phyloP scores from a whole-genome alignment of 208 protist genomes.

The Leptomonas seymouri region DNA sequence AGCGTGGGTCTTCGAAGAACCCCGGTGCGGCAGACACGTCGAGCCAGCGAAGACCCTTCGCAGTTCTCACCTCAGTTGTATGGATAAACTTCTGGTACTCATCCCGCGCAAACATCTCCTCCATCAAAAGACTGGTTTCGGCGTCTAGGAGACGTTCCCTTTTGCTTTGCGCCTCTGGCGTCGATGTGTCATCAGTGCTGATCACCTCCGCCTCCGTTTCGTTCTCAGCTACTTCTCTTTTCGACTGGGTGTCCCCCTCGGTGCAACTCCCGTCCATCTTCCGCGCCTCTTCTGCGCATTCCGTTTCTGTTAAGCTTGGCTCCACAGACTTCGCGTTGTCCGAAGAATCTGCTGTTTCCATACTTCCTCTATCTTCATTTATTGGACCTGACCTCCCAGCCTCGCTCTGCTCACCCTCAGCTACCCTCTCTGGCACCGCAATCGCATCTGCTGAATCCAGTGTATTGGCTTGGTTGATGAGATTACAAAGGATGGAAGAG shows the following conservation, averaged over 20 bases:
- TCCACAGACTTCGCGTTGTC: no score
- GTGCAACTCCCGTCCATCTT: not conserved
- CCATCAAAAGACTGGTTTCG: slow-evolving; percentile 27
- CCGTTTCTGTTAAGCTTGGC: no score
- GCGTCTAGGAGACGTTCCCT: slow-evolving; percentile 21
- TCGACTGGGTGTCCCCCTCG: not conserved
- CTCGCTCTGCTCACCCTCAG: no score
- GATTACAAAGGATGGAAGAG: not conserved
- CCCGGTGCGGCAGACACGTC: slow-evolving; percentile 39
- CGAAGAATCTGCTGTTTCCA: no score
- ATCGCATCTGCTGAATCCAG: no score
- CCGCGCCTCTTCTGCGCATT: not conserved
- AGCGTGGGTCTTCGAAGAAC: slow-evolving; percentile 28
- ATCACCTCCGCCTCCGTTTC: not conserved
- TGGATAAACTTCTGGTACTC: slow-evolving; percentile 36
- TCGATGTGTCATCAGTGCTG: not conserved
- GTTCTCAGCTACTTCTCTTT: slow-evolving; percentile 12
- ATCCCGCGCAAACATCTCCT: slow-evolving; percentile 33
- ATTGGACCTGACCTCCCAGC: no score
- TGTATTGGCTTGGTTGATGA: not conserved
- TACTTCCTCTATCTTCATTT: no score
- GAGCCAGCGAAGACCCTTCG: slow-evolving; percentile 47
- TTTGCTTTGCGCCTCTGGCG: not conserved
- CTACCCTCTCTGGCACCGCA: no score
- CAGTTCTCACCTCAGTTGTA: slow-evolving; percentile 51